Percentiles rank a stretch among this genome's conserved stretches.
Evolutionary conservation across 1,284 basidiomycete species (phyloP).

Genomic region (Golubevia sp.): DNA sequence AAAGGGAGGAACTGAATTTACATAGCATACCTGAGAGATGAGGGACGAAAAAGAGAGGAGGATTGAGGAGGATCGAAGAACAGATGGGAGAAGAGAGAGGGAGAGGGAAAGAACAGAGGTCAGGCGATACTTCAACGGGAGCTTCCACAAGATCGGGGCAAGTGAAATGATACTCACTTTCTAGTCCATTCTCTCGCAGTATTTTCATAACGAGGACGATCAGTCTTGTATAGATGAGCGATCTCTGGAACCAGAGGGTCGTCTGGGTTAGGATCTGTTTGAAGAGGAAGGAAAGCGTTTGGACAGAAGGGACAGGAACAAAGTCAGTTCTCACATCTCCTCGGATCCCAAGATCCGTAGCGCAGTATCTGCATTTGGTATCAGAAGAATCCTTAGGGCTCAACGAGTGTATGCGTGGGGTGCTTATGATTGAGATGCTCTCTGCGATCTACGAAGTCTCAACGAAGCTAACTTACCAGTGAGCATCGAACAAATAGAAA

Average conservation of each 20-base stretch:
- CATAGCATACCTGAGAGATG: too few relatives aligned
- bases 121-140: not conserved
- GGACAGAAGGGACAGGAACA: not conserved
- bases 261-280: slow-evolving; percentile 58
- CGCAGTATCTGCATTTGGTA: not conserved
- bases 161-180: slow-evolving; percentile 39
- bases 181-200: slow-evolving; percentile 60
- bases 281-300: not conserved
- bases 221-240: slow-evolving; percentile 60
- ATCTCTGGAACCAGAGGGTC: slow-evolving; percentile 61
- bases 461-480: slow-evolving; percentile 20
- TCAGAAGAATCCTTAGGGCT: too few relatives aligned
- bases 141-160: not conserved
- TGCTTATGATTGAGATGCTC: too few relatives aligned
- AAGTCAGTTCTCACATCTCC: not conserved
- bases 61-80: slow-evolving; percentile 61
- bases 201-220: slow-evolving; percentile 57
- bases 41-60: not conserved
- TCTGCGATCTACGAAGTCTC: too few relatives aligned
- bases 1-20: too few relatives aligned
- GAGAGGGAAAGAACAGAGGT: slow-evolving; percentile 1
- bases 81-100: slow-evolving; percentile 60
- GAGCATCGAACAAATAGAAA: slow-evolving; percentile 60
- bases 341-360: not conserved
- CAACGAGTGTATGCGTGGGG: too few relatives aligned